Conservation (phyloP, 2,329 filamentous ascomycete genomes). For the Emmonsiellopsis sp. region DNA sequence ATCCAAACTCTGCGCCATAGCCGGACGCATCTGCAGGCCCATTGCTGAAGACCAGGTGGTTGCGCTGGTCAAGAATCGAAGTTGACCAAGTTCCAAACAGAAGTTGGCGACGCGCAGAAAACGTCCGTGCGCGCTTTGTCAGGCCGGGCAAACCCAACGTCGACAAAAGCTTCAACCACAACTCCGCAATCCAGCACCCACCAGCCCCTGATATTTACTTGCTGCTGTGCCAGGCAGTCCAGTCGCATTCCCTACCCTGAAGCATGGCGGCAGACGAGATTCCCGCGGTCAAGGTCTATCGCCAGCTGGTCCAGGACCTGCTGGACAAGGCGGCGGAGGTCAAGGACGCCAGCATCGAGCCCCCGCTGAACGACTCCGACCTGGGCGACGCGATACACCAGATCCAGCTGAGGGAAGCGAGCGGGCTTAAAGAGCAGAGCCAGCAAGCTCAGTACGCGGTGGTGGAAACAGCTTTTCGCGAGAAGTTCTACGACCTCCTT, state of each 20-base stretch:
- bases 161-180: not conserved
- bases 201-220: not conserved
- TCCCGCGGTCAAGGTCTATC: conserved; percentile 36
- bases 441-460: conserved; percentile 53
- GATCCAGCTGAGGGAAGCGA: conserved; percentile 22
- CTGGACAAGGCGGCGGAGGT: conserved; percentile 49
- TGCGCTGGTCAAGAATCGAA: not conserved
- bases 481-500: conserved; percentile 68
- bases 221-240: not conserved
- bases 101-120: conserved; percentile 1
- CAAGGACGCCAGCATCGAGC: conserved; percentile 59
- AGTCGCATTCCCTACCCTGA: not conserved
- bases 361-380: conserved; percentile 62
- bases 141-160: not conserved
- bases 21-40: conserved; percentile 33
- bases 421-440: conserved; percentile 28
- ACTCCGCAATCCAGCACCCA: not conserved
- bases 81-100: not conserved
- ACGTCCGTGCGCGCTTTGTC: conserved; percentile 4
- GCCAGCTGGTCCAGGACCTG: conserved; percentile 46
- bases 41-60: conserved; percentile 15
- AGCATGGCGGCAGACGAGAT: conserved; percentile 25
- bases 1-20: conserved; percentile 50
- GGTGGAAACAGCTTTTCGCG: conserved; percentile 74
- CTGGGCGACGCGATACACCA: conserved; percentile 37